Conservation (phyloP, 257 asterid genomes). For the Leonotis leonurus region DNA sequence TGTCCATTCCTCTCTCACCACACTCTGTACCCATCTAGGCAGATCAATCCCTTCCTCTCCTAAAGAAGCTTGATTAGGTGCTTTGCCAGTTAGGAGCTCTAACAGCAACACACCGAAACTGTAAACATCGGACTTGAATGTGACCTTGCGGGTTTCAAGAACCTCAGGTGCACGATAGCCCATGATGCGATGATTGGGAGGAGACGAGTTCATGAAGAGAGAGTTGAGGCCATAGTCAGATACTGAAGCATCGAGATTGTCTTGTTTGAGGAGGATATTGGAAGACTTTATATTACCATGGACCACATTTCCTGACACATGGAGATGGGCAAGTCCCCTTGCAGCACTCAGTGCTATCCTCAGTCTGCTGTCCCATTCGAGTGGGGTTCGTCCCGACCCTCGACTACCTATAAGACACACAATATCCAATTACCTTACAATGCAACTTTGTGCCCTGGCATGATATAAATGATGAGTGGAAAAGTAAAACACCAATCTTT, state of each 20-base stretch:
- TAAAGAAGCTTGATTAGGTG: constrained; percentile 88
- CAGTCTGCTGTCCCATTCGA: constrained; percentile 89
- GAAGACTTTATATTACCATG: constrained; percentile 98
- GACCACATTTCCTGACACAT: constrained; percentile 50
- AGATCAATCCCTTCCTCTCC: constrained; percentile 94
- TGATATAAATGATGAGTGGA: background rate
- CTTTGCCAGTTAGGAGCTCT: constrained; percentile 85
- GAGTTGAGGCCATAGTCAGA: constrained; percentile 79
- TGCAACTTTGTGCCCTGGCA: background rate
- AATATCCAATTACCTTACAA: background rate
- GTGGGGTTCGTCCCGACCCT: constrained; percentile 95
- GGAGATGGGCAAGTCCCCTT: constrained; percentile 82
- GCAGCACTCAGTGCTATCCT: constrained; percentile 68
- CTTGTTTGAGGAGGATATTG: constrained; percentile 74
- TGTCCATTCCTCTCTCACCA: constrained; percentile 95
- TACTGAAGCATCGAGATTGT: constrained; percentile 49
- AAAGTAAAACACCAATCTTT: too few species aligned
- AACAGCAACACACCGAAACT: constrained; percentile 74
- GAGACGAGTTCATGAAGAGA: constrained; percentile 54
- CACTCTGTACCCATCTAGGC: constrained; percentile 98
- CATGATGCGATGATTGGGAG: constrained; percentile 71
- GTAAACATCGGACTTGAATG: constrained; percentile 77
- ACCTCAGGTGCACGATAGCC: constrained; percentile 96
- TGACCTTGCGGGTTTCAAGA: constrained; percentile 72
- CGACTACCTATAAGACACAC: constrained; percentile 59